Base-by-base conservation (phyloP, 2,329 filamentous ascomycete species). In the Colletotrichum spaethianum region DNA sequence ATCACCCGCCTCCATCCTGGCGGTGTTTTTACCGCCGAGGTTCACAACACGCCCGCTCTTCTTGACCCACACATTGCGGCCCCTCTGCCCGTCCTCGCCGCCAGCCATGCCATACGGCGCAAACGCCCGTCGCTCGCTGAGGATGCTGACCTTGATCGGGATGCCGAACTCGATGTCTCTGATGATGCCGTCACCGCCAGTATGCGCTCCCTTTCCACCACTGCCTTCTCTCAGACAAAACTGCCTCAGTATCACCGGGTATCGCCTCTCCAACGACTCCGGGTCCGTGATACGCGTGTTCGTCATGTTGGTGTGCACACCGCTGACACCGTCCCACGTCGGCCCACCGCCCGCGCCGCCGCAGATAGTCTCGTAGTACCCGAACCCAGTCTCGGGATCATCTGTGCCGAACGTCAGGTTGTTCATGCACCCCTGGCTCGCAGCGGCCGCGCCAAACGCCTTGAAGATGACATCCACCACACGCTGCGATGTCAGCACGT, bases 361-460 rank as follows among this genome's bases (percentile, higher is more conserved):
- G 0, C 92, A 92, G 74, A 96, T 95, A 9, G 93, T 96, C 81
- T 96, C 94, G 80, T 96, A 96, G 84, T 96, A 96, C 14, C 94
- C 94, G 78, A 96, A 96, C 0, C 94, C 94, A 23, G 67, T 71
- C 57, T 73, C 73, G 1, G 64, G 57, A 3, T 80, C 81, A 26
- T 90, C 91, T 76, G 93, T 93, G 64, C 93, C 93, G 76, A 95
- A 95, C 0, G 93, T 95, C 16, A 95, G 84, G 77, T 94, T 95
- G 81, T 95, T 95, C 79, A 91, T 93, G 77, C 93, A 92, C n/a
- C 93, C 93, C 75, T 95, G 93, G 0, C 87, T 91, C 2, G 93
- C 93, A 1, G 93, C 92, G 68, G 91, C 93, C 1, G 93, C 93
- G 63, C 88, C 86, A 85, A 95, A 95, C 1, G 92, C 93, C 75